These are phyloP conservation scores for Barnettozyma sp. DNA, from an alignment of 805 yeast genomes.

Conservation along the genomic window DNA sequence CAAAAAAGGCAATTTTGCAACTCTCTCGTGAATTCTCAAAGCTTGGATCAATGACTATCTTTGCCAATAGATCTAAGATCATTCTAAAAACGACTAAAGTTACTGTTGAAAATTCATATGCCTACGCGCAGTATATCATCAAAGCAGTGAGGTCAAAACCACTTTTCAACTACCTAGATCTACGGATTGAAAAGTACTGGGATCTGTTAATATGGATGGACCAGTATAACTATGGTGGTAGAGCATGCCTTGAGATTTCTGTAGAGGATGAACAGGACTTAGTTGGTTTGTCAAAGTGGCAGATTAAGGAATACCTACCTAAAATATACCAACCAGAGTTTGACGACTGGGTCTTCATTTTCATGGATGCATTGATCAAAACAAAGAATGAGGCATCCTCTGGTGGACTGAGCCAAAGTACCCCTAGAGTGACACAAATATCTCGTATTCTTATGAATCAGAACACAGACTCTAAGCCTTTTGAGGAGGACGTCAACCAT, in stretches of 20 bases:
- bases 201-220: slow-evolving; percentile 96
- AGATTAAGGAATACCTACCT: slow-evolving; percentile 68
- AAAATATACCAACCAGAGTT: slow-evolving; percentile 71
- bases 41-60: slow-evolving; percentile 73
- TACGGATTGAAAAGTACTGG: slow-evolving; percentile 76
- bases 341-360: slow-evolving; percentile 76
- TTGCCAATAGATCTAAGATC: slow-evolving; percentile 72
- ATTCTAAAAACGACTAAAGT: slow-evolving; percentile 67
- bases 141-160: slow-evolving; percentile 76
- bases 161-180: slow-evolving; percentile 73
- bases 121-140: slow-evolving; percentile 79
- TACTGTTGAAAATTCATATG: slow-evolving; percentile 80
- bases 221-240: slow-evolving; percentile 78
- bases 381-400: slow-evolving; percentile 36
- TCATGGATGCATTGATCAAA: slow-evolving; percentile 62
- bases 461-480: slow-evolving; percentile 17
- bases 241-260: slow-evolving; percentile 35
- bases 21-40: slow-evolving; percentile 69
- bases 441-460: slow-evolving; percentile 44
- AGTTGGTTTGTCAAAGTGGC: slow-evolving; percentile 62
- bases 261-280: slow-evolving; percentile 33
- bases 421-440: slow-evolving; percentile 68
- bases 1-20: slow-evolving; percentile 77
- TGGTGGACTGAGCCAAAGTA: slow-evolving; percentile 28
- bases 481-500: slow-evolving; percentile 31